These are phyloP conservation scores for Dianthus caryophyllus DNA, from an alignment of 148 eudicot genomes.

Conservation along the genomic window DNA sequence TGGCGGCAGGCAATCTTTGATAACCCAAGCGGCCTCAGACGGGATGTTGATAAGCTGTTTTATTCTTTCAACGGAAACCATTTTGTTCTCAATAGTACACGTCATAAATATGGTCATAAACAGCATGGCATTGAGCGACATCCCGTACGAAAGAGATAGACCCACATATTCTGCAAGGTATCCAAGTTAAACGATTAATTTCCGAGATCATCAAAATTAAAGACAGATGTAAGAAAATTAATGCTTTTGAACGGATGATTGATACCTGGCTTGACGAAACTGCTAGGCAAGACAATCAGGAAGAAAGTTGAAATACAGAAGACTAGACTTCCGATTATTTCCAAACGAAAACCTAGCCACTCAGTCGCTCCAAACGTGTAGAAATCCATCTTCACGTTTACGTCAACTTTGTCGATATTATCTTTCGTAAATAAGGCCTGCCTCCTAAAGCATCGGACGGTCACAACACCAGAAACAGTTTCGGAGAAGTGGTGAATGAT, in stretches of 20 bases:
- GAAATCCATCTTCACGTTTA: constrained; percentile 29
- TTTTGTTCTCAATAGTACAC: constrained; percentile 75
- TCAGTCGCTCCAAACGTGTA: constrained; percentile 27
- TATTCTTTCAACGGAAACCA: constrained; percentile 93
- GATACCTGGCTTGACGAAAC: constrained; percentile 27
- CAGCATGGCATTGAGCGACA: constrained; percentile 62
- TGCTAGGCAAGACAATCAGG: constrained; percentile 28
- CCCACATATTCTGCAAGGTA: constrained; percentile 65
- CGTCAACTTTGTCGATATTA: constrained; percentile 20
- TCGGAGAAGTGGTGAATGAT: constrained; percentile 31
- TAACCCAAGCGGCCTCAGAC: constrained; percentile 79
- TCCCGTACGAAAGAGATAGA: constrained; percentile 72
- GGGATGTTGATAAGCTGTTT: constrained; percentile 71
- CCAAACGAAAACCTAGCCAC: constrained; percentile 30
- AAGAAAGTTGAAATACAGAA: constrained; percentile 27
- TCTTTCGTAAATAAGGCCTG: constrained; percentile 19
- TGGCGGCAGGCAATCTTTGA: constrained; percentile 51
- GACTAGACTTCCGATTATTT: constrained; percentile 25
- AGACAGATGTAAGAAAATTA: neutral
- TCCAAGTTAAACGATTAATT: constrained; percentile 4
- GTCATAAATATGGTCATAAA: constrained; percentile 70
- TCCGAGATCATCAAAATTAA: neutral
- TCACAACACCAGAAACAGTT: constrained; percentile 29
- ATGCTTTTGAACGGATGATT: neutral
- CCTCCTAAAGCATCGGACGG: constrained; percentile 25